Base-by-base conservation (phyloP, 1,284 basidiomycete species). In the Mycena sp. region DNA sequence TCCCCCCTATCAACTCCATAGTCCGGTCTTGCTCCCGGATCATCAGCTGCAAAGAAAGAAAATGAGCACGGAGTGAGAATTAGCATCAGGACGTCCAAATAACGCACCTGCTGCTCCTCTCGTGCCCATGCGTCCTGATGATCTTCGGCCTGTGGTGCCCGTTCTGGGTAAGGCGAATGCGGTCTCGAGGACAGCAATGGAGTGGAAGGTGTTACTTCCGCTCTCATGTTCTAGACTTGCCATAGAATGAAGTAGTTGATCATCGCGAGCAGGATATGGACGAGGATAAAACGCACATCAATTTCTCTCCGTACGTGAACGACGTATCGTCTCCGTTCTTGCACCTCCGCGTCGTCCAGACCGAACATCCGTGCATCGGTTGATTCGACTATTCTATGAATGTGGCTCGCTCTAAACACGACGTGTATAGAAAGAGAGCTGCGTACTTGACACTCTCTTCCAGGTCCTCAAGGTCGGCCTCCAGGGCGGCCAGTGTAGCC, bases 21-120 rank as follows among this genome's bases (percentile, higher is more conserved):
- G 94, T 91, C 49, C 87, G 84, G 73, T 98, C 95, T 81, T 98
- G 95, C 70, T 93, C 87, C 48, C 84, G 85, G 43, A 97, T 88
- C 77, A 96, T 87, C 74, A 95, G 21, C 58, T 48, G 21, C 23
- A n/a, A 28, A 11, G 17, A 25, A 46, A 40, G 30, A 19, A 28
- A 2, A 14, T 45, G 4, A 29, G 21, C 19, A 2, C 38, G 2
- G 40, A 16, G 37, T 11, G 7, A 26, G 1, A 1, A 38, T 23
- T 30, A 1, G 7, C 21, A 54, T 48, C 37, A 23, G 23, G 28
- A n/a, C 19, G 59, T 43, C 17, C 37, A 16, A 5, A 14, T n/a
- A 32, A 49, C 76, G 29, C 67, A 90, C 93, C 83, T 94, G 87
- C 74, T 92, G 94, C 73, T 95, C 94, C 74, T 95, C 86, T 53